A percentile compares a stretch with the other conserved stretches of the same genome.
Conservation (phyloP, 2,329 filamentous ascomycete genomes). For the Colletotrichum tanaceti region DNA sequence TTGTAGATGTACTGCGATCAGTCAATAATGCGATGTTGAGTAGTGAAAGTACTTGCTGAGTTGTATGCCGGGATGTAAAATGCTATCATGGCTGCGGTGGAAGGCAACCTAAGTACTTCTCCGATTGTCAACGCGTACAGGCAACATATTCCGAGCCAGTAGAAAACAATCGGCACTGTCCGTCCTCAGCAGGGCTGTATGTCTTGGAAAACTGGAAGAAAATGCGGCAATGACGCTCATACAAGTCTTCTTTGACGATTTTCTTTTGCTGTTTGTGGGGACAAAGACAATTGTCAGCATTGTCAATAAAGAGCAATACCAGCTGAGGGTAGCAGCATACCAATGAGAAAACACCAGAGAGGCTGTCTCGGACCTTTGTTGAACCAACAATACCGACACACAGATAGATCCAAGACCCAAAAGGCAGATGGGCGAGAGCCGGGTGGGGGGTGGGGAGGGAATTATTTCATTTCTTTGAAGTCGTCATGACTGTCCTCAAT, state of each 20-base stretch:
- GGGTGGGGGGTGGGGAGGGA: conserved; percentile 21
- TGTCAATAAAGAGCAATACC: conserved; percentile 3
- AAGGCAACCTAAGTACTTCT: neutral
- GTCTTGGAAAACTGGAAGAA: neutral
- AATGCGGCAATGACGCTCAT: neutral
- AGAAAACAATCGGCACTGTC: neutral
- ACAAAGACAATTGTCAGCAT: conserved; percentile 12
- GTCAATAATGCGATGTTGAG: conserved; percentile 19
- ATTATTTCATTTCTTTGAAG: conserved; percentile 38
- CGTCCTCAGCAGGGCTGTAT: neutral
- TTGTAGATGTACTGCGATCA: neutral
- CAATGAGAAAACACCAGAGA: neutral
- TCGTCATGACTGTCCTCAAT: conserved; percentile 35
- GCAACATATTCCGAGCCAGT: neutral
- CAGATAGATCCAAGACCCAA: neutral
- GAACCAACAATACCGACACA: neutral
- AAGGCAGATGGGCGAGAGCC: neutral
- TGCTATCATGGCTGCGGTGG: neutral
- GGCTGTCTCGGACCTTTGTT: neutral
- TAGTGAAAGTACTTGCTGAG: neutral
- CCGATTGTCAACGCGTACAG: neutral
- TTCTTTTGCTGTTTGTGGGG: neutral
- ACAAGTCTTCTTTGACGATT: neutral
- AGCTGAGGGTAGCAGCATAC: neutral
- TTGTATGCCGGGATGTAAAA: neutral